Base-by-base conservation (phyloP, 257 asterid species). In the Euphrasia confusa region DNA sequence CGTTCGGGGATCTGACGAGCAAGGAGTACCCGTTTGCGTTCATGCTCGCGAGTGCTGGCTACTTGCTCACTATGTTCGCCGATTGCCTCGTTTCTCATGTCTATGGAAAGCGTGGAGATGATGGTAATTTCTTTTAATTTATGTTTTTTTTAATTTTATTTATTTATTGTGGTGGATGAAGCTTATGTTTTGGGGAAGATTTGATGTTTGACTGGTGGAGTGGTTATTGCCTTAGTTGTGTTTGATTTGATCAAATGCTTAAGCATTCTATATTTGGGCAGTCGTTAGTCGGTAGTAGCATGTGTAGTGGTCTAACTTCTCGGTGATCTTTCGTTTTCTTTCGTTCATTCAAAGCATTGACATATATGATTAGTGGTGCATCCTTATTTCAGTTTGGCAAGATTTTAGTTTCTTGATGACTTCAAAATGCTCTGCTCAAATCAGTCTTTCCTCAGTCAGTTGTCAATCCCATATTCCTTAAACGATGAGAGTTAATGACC, bases 21-120 rank as follows among this genome's bases (percentile, higher is more conserved):
- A 82, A 75, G 30, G 83, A 75, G 15, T 90, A 90, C 70, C 97
- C 97, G 0, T 90, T 90, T 72, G 95, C 97, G 5, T 87, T 76
- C 77, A 87, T 90, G 97, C 68, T 90, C 61, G 95, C 95, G 6
- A 58, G 85, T 60, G 81, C 81, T 49, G 97, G 97, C 0, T 90
- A 81, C 76, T 68, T 90, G 87, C 70, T 87, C 0, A 90, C 96
- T 10, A 83, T 87, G 96, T 66, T 74, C 14, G 93, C 96, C n/a
- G 97, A 87, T 85, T 83, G 77, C 67, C 47, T 83, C 11, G 86
- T 90, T 74, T 47, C 77, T 24, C 67, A 63, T 72, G 79, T 85
- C 44, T 87, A 81, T 78, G 80, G 73, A 0, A 86, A 84, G 68
- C 61, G 64, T n/a, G 70, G 14, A 0, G 40, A 52, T 47, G 71